These are phyloP conservation scores for Kazachstania viticola DNA, from an alignment of 805 yeast species.

Conservation along the genomic window DNA sequence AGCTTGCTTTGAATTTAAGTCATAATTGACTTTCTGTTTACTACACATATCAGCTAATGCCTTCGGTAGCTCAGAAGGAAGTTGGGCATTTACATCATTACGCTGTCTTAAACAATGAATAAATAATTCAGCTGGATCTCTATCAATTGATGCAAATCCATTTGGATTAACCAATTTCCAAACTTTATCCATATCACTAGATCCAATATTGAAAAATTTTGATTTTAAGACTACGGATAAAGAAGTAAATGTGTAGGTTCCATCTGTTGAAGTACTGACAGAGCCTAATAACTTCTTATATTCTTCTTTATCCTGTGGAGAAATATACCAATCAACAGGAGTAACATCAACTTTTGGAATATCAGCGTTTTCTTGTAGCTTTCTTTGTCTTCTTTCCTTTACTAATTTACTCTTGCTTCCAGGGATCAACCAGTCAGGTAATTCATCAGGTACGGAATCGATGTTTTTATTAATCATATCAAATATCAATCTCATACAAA, in stretches of 20 bases:
- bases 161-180: conserved; percentile 95
- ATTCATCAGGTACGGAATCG: conserved; percentile 48
- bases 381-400: conserved; percentile 62
- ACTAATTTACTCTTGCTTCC: conserved; percentile 76
- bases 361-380: conserved; percentile 27
- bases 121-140: conserved; percentile 82
- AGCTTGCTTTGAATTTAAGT: conserved; percentile 45
- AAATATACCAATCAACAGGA: conserved; percentile 86
- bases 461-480: conserved; percentile 73
- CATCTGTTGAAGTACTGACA: conserved; percentile 55
- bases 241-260: conserved; percentile 67
- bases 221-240: conserved; percentile 51
- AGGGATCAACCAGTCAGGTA: conserved; percentile 92
- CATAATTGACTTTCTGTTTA: conserved; percentile 69
- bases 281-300: conserved; percentile 66
- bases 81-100: conserved; percentile 62
- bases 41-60: conserved; percentile 84
- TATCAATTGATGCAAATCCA: conserved; percentile 76
- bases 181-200: conserved; percentile 74
- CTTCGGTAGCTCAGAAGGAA: conserved; percentile 93
- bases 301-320: conserved; percentile 70
- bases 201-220: conserved; percentile 62
- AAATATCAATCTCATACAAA: conserved; percentile 90
- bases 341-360: conserved; percentile 11
- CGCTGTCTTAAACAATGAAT: conserved; percentile 87